Base-by-base conservation (phyloP, 345 rosid species). In the Angophora floribunda region DNA sequence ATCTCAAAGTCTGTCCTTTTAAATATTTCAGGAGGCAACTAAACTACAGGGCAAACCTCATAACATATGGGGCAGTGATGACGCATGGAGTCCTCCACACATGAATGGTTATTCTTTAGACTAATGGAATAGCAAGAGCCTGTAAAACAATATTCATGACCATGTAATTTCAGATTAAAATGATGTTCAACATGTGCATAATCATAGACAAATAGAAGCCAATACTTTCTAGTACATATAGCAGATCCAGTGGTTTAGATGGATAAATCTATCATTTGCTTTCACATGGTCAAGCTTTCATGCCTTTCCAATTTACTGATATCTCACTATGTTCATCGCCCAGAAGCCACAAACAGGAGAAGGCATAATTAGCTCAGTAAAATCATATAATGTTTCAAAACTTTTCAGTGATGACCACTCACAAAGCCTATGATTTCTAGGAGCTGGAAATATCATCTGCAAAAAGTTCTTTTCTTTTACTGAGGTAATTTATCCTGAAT, bases 1-100 rank as follows among this genome's bases (percentile, higher is more conserved):
- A 52, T 52, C n/a, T 47, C 84, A 87, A 87, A 75, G 22, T 50
- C 17, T 6, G 13, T 70, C 80, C 80, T 17, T 67, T 17, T 9
- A 70, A 70, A 36, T 70, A 70, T 70, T 30, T 53, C 86, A 84
- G 61, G 36, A 52, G n/a, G 36, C 4, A 45, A 88, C 41, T 13
- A 57, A 79, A 87, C 86, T 65, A 86, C 57, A 80, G 88, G 16
- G 79, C 91, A 41, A 82, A 98, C 99, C 99, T 98, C 99, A 36
- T 91, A 98, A 88, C 99, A 98, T 80, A 98, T 98, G 86, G 99
- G 97, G 91, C 99, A 98, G 90, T 98, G 99, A 90, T 98, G 99
- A 80, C 92, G 94, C 99, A 98, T 98, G 41, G 99, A 98, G 93
- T 98, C 91, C 95, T 98, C 99, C 86, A 98, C 95, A 32, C 99